Evolutionary conservation across 2,329 filamentous ascomycete species (phyloP), one percentile per base, ranked within the genome.

Genomic region (Xylaria sp.): DNA sequence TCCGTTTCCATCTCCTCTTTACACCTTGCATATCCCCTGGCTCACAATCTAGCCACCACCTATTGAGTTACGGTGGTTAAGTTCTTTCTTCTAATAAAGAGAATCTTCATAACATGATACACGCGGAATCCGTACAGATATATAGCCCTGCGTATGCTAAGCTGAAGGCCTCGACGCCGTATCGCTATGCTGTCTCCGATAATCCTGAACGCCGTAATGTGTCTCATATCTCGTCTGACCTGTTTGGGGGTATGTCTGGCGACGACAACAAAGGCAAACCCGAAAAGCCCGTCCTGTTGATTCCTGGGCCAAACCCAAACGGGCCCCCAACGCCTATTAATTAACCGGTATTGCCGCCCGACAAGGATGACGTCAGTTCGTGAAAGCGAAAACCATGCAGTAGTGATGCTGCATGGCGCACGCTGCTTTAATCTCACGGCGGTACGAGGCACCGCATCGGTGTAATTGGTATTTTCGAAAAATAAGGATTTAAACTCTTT

Each of bases 171-270:
- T 37, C 67, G 60, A 15, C 57, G 66, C 70, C 63, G 59, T 64
- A 58, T 64, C 59, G 68, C 63, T 70, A 72, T 72, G 68, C 70
- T 66, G 37, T 63, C 51, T 55, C 52, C 41, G 46, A 51, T 57
- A 66, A 64, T 39, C 67, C 70, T 65, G 39, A 71, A 72, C 70
- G 70, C 70, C 70, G 56, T 72, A 34, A 46, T 58, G 54, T 61
- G 23, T 56, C 50, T 48, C 65, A 62, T 56, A 51, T 58, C 59
- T 58, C 52, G 28, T 57, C 61, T 59, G 57, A 39, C 63, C 46
- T 61, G 20, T 72, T 28, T 57, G 15, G 54, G 63, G 65, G 65
- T 72, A 70, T 72, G 69, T 72, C 64, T 60, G 52, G 69, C 51
- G 62, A 68, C 28, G 39, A 65, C 37, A 61, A 57, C 50, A 51